phyloP scores from a whole-genome alignment of 1,139 yeast genomes.

The Kodamaea anthophila region DNA sequence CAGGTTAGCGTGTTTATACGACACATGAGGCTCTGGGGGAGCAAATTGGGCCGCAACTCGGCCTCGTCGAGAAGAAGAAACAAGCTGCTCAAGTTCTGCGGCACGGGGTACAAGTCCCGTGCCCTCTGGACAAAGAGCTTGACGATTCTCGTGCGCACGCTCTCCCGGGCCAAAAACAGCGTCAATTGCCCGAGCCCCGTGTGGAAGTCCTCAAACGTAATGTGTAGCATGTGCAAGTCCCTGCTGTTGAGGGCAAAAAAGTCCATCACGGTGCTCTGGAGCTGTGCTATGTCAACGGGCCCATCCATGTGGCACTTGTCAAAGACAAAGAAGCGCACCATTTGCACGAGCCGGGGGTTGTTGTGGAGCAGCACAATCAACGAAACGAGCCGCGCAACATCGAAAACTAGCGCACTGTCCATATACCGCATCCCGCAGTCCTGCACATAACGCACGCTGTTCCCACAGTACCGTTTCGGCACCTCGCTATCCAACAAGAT shows the following conservation, averaged over 20 bases:
- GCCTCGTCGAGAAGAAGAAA: conserved; percentile 29
- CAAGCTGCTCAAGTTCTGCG: conserved; percentile 26
- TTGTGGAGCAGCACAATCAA: conserved; percentile 18
- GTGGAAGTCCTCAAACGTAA: conserved; percentile 27
- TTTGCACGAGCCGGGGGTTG: conserved; percentile 18
- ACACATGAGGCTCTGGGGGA: too few relatives aligned
- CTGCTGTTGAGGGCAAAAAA: conserved; percentile 23
- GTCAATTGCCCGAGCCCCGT: conserved; percentile 23
- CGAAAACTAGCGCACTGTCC: conserved; percentile 27
- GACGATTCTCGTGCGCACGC: conserved; percentile 26
- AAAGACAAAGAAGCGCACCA: conserved; percentile 27
- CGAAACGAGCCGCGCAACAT: conserved; percentile 13
- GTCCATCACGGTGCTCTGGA: conserved; percentile 22
- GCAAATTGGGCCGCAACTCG: too few relatives aligned
- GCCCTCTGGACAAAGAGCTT: conserved; percentile 28
- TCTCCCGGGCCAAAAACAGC: conserved; percentile 18
- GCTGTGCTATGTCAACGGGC: conserved; percentile 11
- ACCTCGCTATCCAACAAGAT: conserved; percentile 27
- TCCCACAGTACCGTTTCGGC: conserved; percentile 16
- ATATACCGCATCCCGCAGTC: conserved; percentile 28
- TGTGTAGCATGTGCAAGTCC: conserved; percentile 28
- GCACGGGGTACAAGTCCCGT: conserved; percentile 19
- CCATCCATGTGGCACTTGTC: conserved; percentile 26
- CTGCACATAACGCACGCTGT: conserved; percentile 15
- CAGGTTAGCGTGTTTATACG: conserved; percentile 28